Conservation (phyloP, 2,329 filamentous ascomycete genomes). For the Laburnicola sp. region DNA sequence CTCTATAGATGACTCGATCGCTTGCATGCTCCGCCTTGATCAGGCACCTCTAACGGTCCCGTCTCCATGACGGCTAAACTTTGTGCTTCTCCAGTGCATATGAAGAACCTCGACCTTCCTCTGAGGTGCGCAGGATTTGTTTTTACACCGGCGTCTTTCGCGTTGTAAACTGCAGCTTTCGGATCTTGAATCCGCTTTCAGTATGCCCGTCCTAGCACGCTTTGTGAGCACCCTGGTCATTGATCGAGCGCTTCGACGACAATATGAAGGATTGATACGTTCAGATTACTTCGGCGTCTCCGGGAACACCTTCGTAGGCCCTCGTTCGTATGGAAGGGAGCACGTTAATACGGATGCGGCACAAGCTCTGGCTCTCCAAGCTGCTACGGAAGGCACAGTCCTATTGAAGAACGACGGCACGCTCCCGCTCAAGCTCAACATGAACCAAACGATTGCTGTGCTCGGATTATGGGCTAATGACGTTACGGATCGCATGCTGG, state of each 20-base stretch:
- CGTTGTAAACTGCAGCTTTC: conserved; percentile 18
- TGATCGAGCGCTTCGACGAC: conserved; percentile 55
- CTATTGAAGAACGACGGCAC: conserved; percentile 57
- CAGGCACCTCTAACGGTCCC: no score
- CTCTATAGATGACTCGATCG: neutral
- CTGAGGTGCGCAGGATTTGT: no score
- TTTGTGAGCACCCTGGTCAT: conserved; percentile 52
- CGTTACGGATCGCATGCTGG: conserved; percentile 58
- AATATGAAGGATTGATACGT: conserved; percentile 59
- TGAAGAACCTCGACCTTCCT: no score
- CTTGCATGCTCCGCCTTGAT: no score
- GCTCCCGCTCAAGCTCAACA: conserved; percentile 49
- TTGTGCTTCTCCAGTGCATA: no score
- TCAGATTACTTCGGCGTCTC: conserved; percentile 56
- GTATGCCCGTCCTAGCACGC: no score
- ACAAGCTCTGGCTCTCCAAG: conserved; percentile 59
- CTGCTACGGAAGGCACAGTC: conserved; percentile 52
- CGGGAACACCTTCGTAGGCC: neutral
- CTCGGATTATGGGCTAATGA: conserved; percentile 64
- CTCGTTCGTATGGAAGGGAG: conserved; percentile 3
- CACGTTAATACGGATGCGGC: conserved; percentile 60
- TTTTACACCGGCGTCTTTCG: no score
- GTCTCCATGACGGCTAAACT: no score
- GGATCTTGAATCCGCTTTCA: conserved; percentile 18
- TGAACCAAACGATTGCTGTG: conserved; percentile 54